Conservation (phyloP, 225 moss, liverwort and hornwort genomes). For the Bryum argenteum region DNA sequence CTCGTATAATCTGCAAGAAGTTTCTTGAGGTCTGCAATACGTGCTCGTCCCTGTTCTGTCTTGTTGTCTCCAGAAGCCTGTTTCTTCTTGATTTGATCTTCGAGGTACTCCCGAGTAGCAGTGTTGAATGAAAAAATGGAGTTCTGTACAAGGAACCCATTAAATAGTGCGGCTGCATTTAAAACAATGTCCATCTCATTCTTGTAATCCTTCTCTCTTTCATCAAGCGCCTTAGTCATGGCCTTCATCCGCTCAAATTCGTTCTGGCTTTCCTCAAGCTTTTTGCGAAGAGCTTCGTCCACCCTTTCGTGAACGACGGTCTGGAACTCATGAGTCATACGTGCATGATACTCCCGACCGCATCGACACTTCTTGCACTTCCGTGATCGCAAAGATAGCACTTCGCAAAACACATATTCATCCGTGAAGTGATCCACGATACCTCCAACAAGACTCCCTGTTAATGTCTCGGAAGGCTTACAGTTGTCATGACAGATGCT, state of each 20-base stretch:
- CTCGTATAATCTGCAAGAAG: neutral
- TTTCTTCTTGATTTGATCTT: constrained; percentile 15
- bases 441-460: neutral
- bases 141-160: constrained; percentile 19
- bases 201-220: neutral
- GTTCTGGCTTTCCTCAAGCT: neutral
- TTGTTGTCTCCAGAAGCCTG: neutral
- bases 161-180: constrained; percentile 3
- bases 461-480: neutral
- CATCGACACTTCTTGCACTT: neutral
- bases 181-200: neutral
- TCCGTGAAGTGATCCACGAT: neutral
- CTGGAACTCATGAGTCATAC: neutral
- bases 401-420: neutral
- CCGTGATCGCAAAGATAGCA: neutral
- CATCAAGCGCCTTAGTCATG: neutral
- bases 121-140: constrained; percentile 1
- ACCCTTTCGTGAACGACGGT: neutral
- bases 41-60: neutral
- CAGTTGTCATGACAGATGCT: constrained; percentile 7
- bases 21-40: neutral
- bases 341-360: neutral
- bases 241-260: neutral
- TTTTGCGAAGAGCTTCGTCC: constrained; percentile 15
- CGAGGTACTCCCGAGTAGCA: constrained; percentile 8